A percentile compares a stretch with the other conserved stretches of the same genome.
These are phyloP conservation scores for Alternaria metachromatica DNA, from an alignment of 2,329 filamentous ascomycete genomes.

Conservation along the genomic window DNA sequence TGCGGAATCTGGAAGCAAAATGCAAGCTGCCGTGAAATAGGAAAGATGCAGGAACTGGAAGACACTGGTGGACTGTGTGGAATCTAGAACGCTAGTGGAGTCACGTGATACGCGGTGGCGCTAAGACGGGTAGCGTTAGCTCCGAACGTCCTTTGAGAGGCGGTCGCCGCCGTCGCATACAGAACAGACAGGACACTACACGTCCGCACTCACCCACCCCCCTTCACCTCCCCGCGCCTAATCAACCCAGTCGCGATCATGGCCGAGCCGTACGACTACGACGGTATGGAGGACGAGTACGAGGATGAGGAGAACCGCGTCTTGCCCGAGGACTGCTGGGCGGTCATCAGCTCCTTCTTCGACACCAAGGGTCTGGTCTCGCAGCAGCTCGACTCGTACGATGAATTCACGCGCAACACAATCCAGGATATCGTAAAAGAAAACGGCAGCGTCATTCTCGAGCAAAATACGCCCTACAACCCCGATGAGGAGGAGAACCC, in stretches of 20 bases:
- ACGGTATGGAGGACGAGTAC: slow-evolving; percentile 55
- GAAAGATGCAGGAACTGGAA: not conserved
- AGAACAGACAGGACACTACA: slow-evolving; percentile 24
- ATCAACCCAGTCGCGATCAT: slow-evolving; percentile 46
- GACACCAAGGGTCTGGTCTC: slow-evolving; percentile 94
- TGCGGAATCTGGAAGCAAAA: not conserved
- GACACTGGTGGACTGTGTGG: not conserved
- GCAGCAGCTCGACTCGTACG: slow-evolving; percentile 97
- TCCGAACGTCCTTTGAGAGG: slow-evolving; percentile 26
- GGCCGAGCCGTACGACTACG: slow-evolving; percentile 49
- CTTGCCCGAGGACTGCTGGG: slow-evolving; percentile 98
- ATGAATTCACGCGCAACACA: slow-evolving; percentile 92
- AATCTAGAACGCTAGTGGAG: not conserved
- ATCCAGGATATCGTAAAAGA: slow-evolving; percentile 95
- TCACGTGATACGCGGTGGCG: not conserved
- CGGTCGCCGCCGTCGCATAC: slow-evolving; percentile 33
- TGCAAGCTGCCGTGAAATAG: not conserved
- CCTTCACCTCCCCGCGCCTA: slow-evolving; percentile 4
- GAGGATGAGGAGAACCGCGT: slow-evolving; percentile 72
- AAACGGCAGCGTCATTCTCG: slow-evolving; percentile 88
- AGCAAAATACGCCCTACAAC: slow-evolving; percentile 83
- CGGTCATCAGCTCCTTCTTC: slow-evolving; percentile 96
- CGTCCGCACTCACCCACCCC: slow-evolving; percentile 16
- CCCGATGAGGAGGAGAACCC: slow-evolving; percentile 72
- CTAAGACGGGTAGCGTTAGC: slow-evolving; percentile 4